These are phyloP conservation scores for Ophiocordyceps camponoti-floridani DNA, from an alignment of 2,329 filamentous ascomycete genomes.

Conservation along the genomic window DNA sequence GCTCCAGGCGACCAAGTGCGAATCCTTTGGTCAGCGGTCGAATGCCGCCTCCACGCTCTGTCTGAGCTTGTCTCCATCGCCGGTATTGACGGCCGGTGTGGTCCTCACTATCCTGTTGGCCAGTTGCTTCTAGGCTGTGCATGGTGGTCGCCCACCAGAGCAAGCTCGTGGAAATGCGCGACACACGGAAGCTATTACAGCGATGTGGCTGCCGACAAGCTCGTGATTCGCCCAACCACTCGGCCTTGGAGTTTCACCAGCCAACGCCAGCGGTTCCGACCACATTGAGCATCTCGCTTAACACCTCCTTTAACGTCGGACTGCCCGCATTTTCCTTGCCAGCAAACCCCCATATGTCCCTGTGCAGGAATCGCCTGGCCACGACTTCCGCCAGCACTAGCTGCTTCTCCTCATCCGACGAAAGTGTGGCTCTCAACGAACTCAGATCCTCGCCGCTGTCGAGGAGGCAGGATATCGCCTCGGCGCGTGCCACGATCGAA, in stretches of 20 bases:
- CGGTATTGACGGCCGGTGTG: neutral
- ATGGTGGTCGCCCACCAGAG: no score
- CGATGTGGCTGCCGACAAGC: neutral
- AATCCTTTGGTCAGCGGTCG: slow-evolving; percentile 6
- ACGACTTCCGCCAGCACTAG: slow-evolving; percentile 48
- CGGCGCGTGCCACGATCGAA: slow-evolving; percentile 56
- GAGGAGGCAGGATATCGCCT: slow-evolving; percentile 50
- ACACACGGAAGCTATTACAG: no score
- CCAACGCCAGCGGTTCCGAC: neutral
- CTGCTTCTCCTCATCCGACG: slow-evolving; percentile 40
- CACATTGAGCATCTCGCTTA: slow-evolving; percentile 4
- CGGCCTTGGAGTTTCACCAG: neutral
- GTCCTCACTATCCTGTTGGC: neutral
- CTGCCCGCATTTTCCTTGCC: neutral
- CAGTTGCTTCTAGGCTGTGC: neutral
- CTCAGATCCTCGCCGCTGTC: slow-evolving; percentile 61
- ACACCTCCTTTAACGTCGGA: slow-evolving; percentile 2
- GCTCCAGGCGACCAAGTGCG: slow-evolving; percentile 22
- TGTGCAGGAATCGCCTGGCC: slow-evolving; percentile 37
- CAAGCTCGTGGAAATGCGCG: no score
- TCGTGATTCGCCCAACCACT: neutral
- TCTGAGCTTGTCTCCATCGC: neutral
- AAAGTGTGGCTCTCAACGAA: slow-evolving; percentile 50
- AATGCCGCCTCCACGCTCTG: neutral
- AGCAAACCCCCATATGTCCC: slow-evolving; percentile 4